Conservation (phyloP, 805 yeast genomes). For the Alloascoidea africana region DNA sequence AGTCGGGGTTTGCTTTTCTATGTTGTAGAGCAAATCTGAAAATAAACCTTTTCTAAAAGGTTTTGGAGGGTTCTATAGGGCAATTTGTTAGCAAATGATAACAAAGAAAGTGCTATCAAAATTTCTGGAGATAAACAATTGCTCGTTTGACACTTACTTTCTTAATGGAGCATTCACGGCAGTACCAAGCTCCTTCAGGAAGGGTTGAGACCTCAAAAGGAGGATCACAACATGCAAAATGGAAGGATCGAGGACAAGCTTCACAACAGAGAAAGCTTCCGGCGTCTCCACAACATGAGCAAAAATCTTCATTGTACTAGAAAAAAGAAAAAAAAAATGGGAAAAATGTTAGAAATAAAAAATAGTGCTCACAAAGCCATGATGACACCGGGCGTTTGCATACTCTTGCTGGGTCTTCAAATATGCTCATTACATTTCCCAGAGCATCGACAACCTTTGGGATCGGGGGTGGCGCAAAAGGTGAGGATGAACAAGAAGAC, state of each 20-base stretch:
- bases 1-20: conserved; percentile 46
- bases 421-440: too few relatives aligned
- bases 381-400: neutral
- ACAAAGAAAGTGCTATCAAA: too few relatives aligned
- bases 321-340: neutral
- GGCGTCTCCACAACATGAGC: conserved; percentile 79
- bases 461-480: too few relatives aligned
- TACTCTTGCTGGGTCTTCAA: conserved; percentile 1
- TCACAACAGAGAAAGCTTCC: conserved; percentile 92
- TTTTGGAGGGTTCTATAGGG: neutral
- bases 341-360: neutral
- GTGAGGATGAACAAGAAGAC: too few relatives aligned
- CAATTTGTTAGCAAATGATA: neutral
- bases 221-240: conserved; percentile 82
- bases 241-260: conserved; percentile 83
- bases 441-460: too few relatives aligned
- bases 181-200: conserved; percentile 87
- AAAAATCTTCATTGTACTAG: conserved; percentile 68
- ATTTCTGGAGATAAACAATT: conserved; percentile 3
- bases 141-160: conserved; percentile 6
- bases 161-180: conserved; percentile 57
- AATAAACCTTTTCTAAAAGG: conserved; percentile 20
- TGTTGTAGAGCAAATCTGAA: conserved; percentile 40
- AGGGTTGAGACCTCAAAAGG: conserved; percentile 60
- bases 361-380: neutral